Evolutionary conservation across 805 yeast genomes (phyloP).

Genomic region (Scheffersomyces spartinae): DNA sequence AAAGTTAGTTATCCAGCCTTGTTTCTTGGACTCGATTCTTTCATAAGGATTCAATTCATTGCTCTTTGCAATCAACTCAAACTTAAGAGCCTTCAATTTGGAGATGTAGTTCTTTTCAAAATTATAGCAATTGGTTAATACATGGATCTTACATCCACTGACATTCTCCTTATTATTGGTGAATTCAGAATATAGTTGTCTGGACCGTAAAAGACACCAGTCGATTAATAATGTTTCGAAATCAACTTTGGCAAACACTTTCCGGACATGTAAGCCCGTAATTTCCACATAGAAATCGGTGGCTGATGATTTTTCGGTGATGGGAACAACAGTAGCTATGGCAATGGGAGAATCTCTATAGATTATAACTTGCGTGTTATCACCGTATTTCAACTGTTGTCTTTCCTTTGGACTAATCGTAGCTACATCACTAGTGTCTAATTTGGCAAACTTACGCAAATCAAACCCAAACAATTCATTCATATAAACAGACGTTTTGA

Average conservation of each 20-base stretch:
- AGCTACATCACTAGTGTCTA: too few relatives aligned
- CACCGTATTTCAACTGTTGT: slow-evolving; percentile 22
- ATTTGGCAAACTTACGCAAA: slow-evolving; percentile 33
- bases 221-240: slow-evolving; percentile 51
- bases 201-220: slow-evolving; percentile 44
- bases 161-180: slow-evolving; percentile 15
- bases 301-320: slow-evolving; percentile 24
- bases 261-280: slow-evolving; percentile 50
- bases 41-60: slow-evolving; percentile 19
- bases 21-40: too few relatives aligned
- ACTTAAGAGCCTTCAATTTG: slow-evolving; percentile 31
- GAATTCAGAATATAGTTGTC: slow-evolving; percentile 22
- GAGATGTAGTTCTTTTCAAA: slow-evolving; percentile 34
- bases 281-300: slow-evolving; percentile 39
- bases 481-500: slow-evolving; percentile 12
- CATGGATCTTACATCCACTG: slow-evolving; percentile 19
- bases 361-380: slow-evolving; percentile 42
- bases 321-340: slow-evolving; percentile 36
- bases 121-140: slow-evolving; percentile 39
- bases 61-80: slow-evolving; percentile 20
- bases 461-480: slow-evolving; percentile 39
- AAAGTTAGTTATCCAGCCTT: too few relatives aligned
- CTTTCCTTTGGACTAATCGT: slow-evolving; percentile 10
- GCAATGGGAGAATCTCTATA: slow-evolving; percentile 72
- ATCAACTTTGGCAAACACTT: slow-evolving; percentile 55